Conservation (phyloP, 768 basidiomycete species). For the Phylloporus sp. region DNA sequence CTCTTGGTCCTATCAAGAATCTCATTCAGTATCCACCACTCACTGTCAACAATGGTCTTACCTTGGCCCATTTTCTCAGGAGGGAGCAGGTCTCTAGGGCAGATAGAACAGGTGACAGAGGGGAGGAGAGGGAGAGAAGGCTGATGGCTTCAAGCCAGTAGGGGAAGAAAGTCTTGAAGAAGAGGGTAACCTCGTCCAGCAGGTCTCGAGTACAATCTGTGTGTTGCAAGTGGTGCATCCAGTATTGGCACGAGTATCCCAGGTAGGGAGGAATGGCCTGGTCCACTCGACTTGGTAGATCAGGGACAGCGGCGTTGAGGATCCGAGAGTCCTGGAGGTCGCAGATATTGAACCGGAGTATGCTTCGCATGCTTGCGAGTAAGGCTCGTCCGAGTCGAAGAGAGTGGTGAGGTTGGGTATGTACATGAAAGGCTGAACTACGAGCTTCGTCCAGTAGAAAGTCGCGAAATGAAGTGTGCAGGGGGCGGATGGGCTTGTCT, state of each 20-base stretch:
- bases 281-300: not conserved
- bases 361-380: too few relatives aligned
- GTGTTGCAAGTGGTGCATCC: not conserved
- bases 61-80: not conserved
- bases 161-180: not conserved
- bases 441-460: too few relatives aligned
- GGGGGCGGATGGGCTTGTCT: too few relatives aligned
- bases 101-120: not conserved
- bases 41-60: not conserved
- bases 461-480: too few relatives aligned
- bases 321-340: too few relatives aligned
- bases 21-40: not conserved
- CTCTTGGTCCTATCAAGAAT: not conserved
- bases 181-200: not conserved
- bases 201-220: not conserved
- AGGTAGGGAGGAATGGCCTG: not conserved
- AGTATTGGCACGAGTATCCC: too few relatives aligned
- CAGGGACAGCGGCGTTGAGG: not conserved
- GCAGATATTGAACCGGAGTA: too few relatives aligned
- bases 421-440: too few relatives aligned
- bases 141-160: slow-evolving; percentile 25
- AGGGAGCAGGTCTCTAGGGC: not conserved
- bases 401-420: too few relatives aligned
- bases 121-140: slow-evolving; percentile 3
- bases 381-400: too few relatives aligned